Base-by-base conservation (phyloP, 2,329 filamentous ascomycete genomes). In the Sarocladium brachiariae region DNA sequence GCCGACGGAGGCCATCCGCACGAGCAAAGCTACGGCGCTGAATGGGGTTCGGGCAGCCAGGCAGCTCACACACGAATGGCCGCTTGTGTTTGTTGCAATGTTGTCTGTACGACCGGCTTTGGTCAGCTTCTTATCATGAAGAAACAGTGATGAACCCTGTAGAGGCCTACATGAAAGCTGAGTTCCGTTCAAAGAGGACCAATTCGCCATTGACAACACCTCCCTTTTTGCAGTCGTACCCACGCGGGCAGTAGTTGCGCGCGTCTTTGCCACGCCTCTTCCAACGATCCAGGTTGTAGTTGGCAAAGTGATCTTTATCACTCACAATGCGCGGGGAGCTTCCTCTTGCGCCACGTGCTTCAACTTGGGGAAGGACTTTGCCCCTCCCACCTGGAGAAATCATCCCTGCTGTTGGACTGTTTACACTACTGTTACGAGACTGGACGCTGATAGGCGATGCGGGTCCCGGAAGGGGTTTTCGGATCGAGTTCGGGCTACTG, bases 61-160 rank as follows among this genome's bases (percentile, higher is more conserved):
- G 61, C 19, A 66, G 50, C 35, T 65, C 61, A 56, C 69, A 71
- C 19, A 64, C 64, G 65, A 66, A 71, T 14, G 69, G 69, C 53
- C 70, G 71, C 23, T 65, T 61, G 53, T 71, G 69, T 43, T 71
- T 71, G 57, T 71, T 70, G 52, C 67, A 66, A 54, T 71, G 69
- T 57, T 71, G 68, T 49, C 69, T 71, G 55, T 9, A 34, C 18
- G n/a, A n/a, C n/a, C n/a, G n/a, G 7, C 24, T 27, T 16, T 37
- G 13, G 30, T 18, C 49, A 47, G 49, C 49, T 52, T 51, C 41
- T 56, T 52, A 48, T 59, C 16, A 34, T 50, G 30, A 45, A 24
- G 25, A 16, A 16, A 25, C 24, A 27, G 27, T 16, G 30, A 16
- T 39, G 19, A 43, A 19, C 10, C 33, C 19, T 16, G 47, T 35